These are phyloP conservation scores for Xylaria longipes DNA, from an alignment of 495 filamentous ascomycete species.

Conservation along the genomic window DNA sequence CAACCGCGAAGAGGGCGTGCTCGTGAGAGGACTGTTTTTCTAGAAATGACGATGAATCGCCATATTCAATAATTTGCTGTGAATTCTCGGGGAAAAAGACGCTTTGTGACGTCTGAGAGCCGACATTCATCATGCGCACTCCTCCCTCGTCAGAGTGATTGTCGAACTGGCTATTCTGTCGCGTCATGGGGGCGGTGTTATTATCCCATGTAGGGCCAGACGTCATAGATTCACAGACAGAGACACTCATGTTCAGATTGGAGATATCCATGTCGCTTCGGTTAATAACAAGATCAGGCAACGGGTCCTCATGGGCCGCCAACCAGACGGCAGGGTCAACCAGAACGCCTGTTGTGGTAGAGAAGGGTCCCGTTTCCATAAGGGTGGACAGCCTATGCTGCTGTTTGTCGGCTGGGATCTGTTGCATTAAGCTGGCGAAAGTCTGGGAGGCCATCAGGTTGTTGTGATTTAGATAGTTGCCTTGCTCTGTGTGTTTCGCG, in stretches of 20 bases:
- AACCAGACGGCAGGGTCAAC: constrained; percentile 40
- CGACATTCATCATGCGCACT: constrained; percentile 51
- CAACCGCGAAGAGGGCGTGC: constrained; percentile 42
- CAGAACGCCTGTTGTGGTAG: constrained; percentile 30
- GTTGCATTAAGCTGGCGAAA: constrained; percentile 32
- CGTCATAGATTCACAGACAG: constrained; percentile 53
- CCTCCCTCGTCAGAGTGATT: constrained; percentile 43
- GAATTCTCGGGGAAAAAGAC: constrained; percentile 34
- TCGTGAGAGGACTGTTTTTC: constrained; percentile 43
- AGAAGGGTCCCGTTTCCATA: constrained; percentile 25
- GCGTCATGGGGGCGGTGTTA: constrained; percentile 50
- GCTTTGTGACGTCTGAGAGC: constrained; percentile 48
- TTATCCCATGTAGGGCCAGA: constrained; percentile 49
- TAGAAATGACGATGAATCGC: constrained; percentile 34
- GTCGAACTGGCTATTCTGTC: constrained; percentile 53
- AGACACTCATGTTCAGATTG: constrained; percentile 38
- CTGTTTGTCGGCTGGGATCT: constrained; percentile 10
- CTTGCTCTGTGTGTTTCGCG: constrained; percentile 30
- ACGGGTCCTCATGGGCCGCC: constrained; percentile 33
- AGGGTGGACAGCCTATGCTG: constrained; percentile 36
- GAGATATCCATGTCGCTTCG: constrained; percentile 36
- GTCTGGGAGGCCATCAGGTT: constrained; percentile 32
- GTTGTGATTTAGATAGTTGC: constrained; percentile 33
- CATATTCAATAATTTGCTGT: constrained; percentile 40
- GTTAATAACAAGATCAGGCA: constrained; percentile 23